These are phyloP conservation scores for Saccharomyces jurei DNA, from an alignment of 805 yeast genomes.

Conservation along the genomic window DNA sequence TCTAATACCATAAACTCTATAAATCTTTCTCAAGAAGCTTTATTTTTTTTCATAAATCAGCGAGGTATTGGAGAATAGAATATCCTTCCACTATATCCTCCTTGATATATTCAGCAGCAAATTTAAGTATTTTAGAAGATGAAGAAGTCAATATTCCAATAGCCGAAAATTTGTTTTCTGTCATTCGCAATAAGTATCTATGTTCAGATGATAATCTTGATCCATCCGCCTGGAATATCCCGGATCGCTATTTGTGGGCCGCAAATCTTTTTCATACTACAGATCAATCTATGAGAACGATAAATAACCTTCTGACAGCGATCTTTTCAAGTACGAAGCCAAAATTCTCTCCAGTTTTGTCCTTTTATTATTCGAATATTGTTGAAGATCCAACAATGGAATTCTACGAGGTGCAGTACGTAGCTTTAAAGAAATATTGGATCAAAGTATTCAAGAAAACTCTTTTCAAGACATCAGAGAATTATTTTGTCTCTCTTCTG, in stretches of 20 bases:
- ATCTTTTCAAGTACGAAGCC: conserved; percentile 44
- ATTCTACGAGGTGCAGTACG: conserved; percentile 24
- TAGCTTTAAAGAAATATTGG: conserved; percentile 31
- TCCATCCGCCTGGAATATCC: conserved; percentile 32
- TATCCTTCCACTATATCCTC: conserved; percentile 41
- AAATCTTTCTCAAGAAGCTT: conserved; percentile 37
- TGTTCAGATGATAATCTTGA: conserved; percentile 18
- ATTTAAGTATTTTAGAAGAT: conserved; percentile 28
- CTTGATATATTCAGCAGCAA: conserved; percentile 44
- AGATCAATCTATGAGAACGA: conserved; percentile 38
- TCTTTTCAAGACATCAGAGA: conserved; percentile 36
- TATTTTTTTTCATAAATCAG: conserved; percentile 35
- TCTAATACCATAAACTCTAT: conserved; percentile 4
- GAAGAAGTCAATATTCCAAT: conserved; percentile 26
- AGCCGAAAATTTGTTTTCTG: conserved; percentile 30
- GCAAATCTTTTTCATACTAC: conserved; percentile 39
- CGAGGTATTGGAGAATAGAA: conserved; percentile 52
- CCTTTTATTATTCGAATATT: conserved; percentile 42
- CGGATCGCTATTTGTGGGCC: conserved; percentile 46
- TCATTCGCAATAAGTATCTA: conserved; percentile 21
- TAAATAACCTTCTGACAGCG: conserved; percentile 37
- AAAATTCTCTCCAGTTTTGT: conserved; percentile 46
- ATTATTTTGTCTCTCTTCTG: conserved; percentile 36
- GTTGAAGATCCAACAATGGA: conserved; percentile 35
- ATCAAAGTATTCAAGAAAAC: conserved; percentile 30